These are phyloP conservation scores for Collybia nuda DNA, from an alignment of 768 basidiomycete genomes.

Conservation along the genomic window DNA sequence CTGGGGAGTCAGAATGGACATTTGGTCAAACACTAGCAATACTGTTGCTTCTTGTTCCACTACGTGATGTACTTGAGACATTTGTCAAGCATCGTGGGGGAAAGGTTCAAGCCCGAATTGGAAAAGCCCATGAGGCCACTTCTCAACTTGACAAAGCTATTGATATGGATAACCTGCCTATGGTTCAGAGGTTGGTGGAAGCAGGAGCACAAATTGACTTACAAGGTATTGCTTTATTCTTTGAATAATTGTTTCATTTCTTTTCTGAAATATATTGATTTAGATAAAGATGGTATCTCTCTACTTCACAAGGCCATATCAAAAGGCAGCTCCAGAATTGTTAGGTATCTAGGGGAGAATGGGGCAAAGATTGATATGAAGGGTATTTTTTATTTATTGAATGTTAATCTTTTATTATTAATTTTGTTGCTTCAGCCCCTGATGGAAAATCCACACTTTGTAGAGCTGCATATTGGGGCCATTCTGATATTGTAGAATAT, in stretches of 20 bases:
- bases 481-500: background rate
- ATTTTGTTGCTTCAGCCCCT: no score
- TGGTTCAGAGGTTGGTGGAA: background rate
- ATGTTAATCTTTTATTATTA: no score
- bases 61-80: constrained; percentile 10
- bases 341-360: no score
- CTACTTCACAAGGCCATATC: no score
- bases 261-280: background rate
- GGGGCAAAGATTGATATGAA: no score
- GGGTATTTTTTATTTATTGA: no score
- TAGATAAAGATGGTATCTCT: background rate
- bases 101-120: background rate
- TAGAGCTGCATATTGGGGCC: background rate
- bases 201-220: background rate
- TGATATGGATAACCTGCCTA: background rate
- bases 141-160: background rate
- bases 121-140: background rate
- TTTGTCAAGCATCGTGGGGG: background rate
- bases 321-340: no score
- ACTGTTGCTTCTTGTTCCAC: constrained; percentile 17
- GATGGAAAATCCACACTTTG: background rate
- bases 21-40: constrained; percentile 21
- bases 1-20: constrained; percentile 11
- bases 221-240: background rate
- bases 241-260: background rate